These are phyloP conservation scores for Monosporascus sp. DNA, from an alignment of 2,329 filamentous ascomycete species.

Conservation along the genomic window DNA sequence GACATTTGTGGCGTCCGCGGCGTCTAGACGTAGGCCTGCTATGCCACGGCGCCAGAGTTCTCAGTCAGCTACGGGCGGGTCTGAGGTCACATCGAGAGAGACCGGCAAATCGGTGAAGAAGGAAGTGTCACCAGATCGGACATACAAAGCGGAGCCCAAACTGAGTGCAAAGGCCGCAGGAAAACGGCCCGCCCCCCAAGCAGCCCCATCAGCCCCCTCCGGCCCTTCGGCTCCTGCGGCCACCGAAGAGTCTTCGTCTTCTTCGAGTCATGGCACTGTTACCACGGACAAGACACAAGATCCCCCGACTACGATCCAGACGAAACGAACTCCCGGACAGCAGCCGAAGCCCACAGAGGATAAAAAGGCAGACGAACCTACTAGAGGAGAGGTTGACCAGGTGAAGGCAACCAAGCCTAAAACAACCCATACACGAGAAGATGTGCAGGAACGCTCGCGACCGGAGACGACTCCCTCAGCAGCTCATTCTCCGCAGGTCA, in stretches of 20 bases:
- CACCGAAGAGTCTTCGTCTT: not conserved
- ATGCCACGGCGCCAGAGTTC: slow-evolving; percentile 43
- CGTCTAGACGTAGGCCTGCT: slow-evolving; percentile 39
- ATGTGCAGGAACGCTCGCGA: slow-evolving; percentile 12
- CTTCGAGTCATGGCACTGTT: not conserved
- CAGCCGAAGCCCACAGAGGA: slow-evolving; percentile 1
- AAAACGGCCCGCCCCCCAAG: slow-evolving; percentile 34
- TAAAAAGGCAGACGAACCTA: slow-evolving; percentile 1
- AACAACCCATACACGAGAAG: slow-evolving; percentile 6
- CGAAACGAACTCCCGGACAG: not conserved
- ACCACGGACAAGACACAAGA: not conserved
- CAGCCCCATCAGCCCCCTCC: slow-evolving; percentile 7
- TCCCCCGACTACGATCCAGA: not conserved
- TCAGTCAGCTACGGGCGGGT: slow-evolving; percentile 34
- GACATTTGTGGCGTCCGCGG: slow-evolving; percentile 39
- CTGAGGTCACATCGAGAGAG: slow-evolving; percentile 29
- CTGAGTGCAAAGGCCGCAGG: slow-evolving; percentile 42
- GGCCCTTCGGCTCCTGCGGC: not conserved
- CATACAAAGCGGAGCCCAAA: not conserved
- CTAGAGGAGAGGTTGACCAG: not conserved
- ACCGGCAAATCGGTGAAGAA: not conserved
- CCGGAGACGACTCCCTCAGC: slow-evolving; percentile 19
- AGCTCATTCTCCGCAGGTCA: slow-evolving; percentile 25
- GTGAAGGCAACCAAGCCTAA: slow-evolving; percentile 3
- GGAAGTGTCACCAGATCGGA: not conserved